Percentiles rank a stretch among this genome's conserved stretches.
These are phyloP conservation scores for Coemansia sp. DNA, from an alignment of 192 early-diverging fungal genomes.

Conservation along the genomic window DNA sequence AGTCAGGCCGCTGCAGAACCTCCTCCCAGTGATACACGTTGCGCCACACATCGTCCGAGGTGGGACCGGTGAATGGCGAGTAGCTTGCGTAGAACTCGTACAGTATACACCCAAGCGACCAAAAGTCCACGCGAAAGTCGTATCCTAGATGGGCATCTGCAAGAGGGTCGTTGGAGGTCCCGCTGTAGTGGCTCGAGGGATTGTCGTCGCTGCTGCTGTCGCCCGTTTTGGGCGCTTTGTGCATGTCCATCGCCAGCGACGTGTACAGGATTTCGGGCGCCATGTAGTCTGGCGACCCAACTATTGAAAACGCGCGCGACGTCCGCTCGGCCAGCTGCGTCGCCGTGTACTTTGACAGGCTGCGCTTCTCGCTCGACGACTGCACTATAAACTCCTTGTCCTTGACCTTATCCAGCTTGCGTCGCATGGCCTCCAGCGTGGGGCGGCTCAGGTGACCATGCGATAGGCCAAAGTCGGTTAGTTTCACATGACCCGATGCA, in stretches of 20 bases:
- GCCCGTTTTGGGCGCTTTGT: slow-evolving; percentile 20
- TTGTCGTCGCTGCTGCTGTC: slow-evolving; percentile 39
- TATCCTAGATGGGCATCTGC: slow-evolving; percentile 65
- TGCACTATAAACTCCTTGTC: slow-evolving; percentile 51
- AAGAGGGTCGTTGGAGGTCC: slow-evolving; percentile 39
- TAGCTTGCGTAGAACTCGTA: slow-evolving; percentile 78
- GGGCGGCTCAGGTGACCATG: slow-evolving; percentile 71
- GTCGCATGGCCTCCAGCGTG: slow-evolving; percentile 53
- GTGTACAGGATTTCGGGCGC: slow-evolving; percentile 81
- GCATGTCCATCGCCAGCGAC: slow-evolving; percentile 41
- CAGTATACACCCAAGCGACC: slow-evolving; percentile 75
- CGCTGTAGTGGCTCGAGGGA: slow-evolving; percentile 29
- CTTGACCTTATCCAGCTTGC: slow-evolving; percentile 59
- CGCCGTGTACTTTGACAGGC: slow-evolving; percentile 43
- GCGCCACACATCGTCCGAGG: slow-evolving; percentile 74
- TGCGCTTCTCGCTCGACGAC: slow-evolving; percentile 54
- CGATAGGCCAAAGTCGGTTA: slow-evolving; percentile 90
- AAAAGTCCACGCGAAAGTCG: slow-evolving; percentile 71
- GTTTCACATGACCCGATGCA: slow-evolving; percentile 76
- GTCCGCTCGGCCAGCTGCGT: slow-evolving; percentile 56
- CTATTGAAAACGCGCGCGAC: slow-evolving; percentile 68
- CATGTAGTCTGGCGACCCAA: slow-evolving; percentile 94
- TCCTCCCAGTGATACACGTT: slow-evolving; percentile 83
- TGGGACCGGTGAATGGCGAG: slow-evolving; percentile 71
- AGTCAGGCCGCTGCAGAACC: slow-evolving; percentile 74